phyloP scores from a whole-genome alignment of 164 flowering plant genomes.

The Paratinospora sagittata region DNA sequence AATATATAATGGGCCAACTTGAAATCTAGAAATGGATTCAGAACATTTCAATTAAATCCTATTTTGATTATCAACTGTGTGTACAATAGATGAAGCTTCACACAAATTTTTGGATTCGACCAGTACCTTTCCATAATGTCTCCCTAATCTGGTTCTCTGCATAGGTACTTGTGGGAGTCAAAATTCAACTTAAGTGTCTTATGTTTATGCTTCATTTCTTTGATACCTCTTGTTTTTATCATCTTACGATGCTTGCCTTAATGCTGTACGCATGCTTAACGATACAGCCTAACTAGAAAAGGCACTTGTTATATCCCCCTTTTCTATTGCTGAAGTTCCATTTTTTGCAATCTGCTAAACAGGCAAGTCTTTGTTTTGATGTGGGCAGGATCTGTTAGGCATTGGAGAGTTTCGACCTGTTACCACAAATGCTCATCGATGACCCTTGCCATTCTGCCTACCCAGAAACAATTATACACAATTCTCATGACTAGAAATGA shows the following conservation, averaged over 20 bases:
- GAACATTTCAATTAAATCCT: too few relatives aligned
- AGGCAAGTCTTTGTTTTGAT: neutral
- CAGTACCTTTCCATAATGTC: neutral
- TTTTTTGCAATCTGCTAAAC: neutral
- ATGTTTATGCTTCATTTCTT: neutral
- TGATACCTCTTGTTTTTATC: neutral
- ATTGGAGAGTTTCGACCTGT: conserved; percentile 62
- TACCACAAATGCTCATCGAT: conserved; percentile 27
- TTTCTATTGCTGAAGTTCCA: neutral
- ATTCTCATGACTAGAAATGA: neutral
- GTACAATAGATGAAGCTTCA: too few relatives aligned
- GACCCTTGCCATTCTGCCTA: neutral
- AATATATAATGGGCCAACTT: too few relatives aligned
- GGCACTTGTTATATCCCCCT: neutral
- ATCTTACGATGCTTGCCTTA: too few relatives aligned
- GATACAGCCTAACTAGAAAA: neutral
- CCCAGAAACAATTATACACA: neutral
- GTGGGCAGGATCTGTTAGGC: conserved; percentile 20
- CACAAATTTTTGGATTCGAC: neutral
- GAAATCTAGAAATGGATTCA: too few relatives aligned
- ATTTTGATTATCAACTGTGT: too few relatives aligned
- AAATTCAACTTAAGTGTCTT: neutral
- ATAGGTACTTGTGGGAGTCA: neutral
- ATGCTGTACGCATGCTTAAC: neutral
- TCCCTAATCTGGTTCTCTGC: neutral